Conservation (phyloP, 192 early-diverging fungal genomes). For the Phycomyces nitens region DNA sequence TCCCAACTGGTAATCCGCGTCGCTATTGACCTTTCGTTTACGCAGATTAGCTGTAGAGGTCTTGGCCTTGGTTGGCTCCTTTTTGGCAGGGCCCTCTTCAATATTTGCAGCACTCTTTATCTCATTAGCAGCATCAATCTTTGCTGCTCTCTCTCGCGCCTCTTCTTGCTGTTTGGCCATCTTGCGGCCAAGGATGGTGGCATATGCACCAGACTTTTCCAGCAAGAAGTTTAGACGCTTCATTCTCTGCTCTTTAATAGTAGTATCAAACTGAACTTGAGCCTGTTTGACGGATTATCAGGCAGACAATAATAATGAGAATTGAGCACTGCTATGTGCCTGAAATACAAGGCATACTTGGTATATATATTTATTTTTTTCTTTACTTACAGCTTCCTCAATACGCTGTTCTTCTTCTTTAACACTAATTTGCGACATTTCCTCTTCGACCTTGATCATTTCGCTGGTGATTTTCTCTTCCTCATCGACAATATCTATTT, state of each 20-base stretch:
- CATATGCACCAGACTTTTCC: constrained; percentile 78
- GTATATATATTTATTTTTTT: too few species aligned
- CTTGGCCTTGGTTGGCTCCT: constrained; percentile 12
- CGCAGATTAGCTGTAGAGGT: too few species aligned
- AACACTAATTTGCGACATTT: constrained; percentile 33
- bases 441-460: constrained; percentile 44
- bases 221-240: constrained; percentile 78
- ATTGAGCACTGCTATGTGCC: too few species aligned
- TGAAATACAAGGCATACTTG: too few species aligned
- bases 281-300: too few species aligned
- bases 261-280: constrained; percentile 55
- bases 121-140: constrained; percentile 13
- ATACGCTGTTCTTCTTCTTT: constrained; percentile 45
- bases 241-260: constrained; percentile 59
- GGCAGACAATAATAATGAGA: too few species aligned
- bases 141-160: constrained; percentile 45
- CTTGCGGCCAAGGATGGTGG: constrained; percentile 70
- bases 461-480: constrained; percentile 28
- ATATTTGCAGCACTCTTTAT: neutral
- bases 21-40: constrained; percentile 46
- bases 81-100: neutral
- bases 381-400: constrained; percentile 36
- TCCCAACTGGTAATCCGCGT: constrained; percentile 42
- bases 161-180: constrained; percentile 73
- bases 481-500: constrained; percentile 1